Evolutionary conservation across 345 rosid genomes (phyloP).

Genomic region (Boechera divaricarpa): DNA sequence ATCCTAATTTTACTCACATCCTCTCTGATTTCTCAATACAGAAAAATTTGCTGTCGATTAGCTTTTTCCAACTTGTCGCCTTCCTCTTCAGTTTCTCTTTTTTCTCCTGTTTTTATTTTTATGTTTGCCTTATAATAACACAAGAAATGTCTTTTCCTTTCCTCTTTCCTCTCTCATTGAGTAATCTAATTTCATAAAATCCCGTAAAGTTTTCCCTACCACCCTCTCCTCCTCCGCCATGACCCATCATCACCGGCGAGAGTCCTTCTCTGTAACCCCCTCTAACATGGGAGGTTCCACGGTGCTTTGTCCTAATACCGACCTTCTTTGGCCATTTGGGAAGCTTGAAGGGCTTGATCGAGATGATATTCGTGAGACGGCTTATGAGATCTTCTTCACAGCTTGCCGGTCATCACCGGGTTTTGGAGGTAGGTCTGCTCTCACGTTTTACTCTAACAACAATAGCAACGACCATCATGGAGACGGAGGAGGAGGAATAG

Average conservation of each 20-base stretch:
- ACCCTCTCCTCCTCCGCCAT: constrained; percentile 44
- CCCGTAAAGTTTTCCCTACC: constrained; percentile 25
- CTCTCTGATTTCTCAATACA: constrained; percentile 39
- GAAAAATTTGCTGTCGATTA: constrained; percentile 43
- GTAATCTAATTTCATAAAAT: constrained; percentile 45
- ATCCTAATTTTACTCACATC: constrained; percentile 44
- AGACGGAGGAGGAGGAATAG: constrained; percentile 51
- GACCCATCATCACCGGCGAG: constrained; percentile 60
- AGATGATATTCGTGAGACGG: constrained; percentile 79
- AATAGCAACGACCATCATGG: constrained; percentile 47
- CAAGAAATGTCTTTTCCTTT: constrained; percentile 50
- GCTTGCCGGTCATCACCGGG: constrained; percentile 87
- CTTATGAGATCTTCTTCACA: constrained; percentile 90
- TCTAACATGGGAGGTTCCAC: constrained; percentile 40
- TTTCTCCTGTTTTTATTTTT: constrained; percentile 23
- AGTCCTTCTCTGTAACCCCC: constrained; percentile 55
- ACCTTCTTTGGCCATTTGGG: constrained; percentile 81
- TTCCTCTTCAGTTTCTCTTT: constrained; percentile 32
- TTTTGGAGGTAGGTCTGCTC: constrained; percentile 76
- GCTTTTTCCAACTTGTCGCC: constrained; percentile 39
- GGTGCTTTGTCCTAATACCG: constrained; percentile 46
- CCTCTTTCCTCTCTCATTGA: constrained; percentile 54
- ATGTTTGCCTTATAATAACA: constrained; percentile 36
- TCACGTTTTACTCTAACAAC: constrained; percentile 63
- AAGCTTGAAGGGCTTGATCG: constrained; percentile 58